Evolutionary conservation across 2,329 filamentous ascomycete genomes (phyloP).

Genomic region (Beauveria rudraprayagi): DNA sequence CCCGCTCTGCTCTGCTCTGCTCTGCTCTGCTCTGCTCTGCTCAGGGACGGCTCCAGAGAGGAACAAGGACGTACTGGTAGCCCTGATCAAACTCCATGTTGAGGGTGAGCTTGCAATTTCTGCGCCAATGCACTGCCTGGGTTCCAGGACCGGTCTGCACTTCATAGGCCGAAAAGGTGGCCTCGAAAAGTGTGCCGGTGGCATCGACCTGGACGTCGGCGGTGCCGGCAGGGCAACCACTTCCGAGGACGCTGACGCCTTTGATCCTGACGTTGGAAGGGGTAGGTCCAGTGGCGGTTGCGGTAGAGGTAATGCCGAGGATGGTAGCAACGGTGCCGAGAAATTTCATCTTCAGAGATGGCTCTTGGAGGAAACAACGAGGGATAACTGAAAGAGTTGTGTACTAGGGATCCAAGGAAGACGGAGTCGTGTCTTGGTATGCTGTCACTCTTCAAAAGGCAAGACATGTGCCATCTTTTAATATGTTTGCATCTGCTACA

Average conservation of each 20-base stretch:
- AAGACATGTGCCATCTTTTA: neutral
- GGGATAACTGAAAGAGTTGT: neutral
- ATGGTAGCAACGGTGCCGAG: neutral
- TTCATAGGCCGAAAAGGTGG: conserved; percentile 20
- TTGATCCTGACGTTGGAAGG: conserved; percentile 15
- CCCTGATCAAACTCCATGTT: conserved; percentile 19
- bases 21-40: too few species aligned
- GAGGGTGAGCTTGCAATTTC: conserved; percentile 21
- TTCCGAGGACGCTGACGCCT: conserved; percentile 18
- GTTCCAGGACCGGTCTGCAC: conserved; percentile 19
- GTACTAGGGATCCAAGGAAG: neutral
- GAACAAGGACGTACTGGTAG: conserved; percentile 16
- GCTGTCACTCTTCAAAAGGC: neutral
- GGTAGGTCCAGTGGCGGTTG: neutral
- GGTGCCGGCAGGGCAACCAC: conserved; percentile 18
- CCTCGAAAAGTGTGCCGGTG: conserved; percentile 19
- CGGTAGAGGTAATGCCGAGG: conserved; percentile 3
- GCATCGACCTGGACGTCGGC: conserved; percentile 20
- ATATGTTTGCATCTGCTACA: neutral
- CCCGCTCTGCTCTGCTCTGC: too few species aligned
- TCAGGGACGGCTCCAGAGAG: neutral
- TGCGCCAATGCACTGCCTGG: conserved; percentile 18
- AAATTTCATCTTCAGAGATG: neutral
- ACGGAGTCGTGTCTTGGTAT: neutral
- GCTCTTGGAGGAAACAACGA: neutral